These are phyloP conservation scores for Aspergillus sp. DNA, from an alignment of 2,329 filamentous ascomycete species.

Conservation along the genomic window DNA sequence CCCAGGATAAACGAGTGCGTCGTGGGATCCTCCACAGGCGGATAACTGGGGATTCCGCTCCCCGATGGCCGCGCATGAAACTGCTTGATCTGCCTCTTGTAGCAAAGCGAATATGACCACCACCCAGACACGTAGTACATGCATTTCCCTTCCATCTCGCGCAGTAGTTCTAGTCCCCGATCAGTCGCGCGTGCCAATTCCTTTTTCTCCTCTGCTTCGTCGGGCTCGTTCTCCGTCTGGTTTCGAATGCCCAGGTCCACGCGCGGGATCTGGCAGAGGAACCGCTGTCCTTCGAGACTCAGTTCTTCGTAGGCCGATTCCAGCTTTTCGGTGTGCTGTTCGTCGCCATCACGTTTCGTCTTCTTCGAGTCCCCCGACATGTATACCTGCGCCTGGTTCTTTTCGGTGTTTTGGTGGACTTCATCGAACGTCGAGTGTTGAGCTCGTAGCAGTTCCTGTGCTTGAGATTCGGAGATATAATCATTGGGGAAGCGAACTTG, in stretches of 20 bases:
- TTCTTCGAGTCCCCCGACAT: constrained; percentile 19
- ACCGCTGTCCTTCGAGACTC: constrained; percentile 59
- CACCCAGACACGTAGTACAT: constrained; percentile 79
- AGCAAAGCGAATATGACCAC: constrained; percentile 97
- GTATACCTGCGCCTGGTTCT: constrained; percentile 20
- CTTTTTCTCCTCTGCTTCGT: constrained; percentile 63
- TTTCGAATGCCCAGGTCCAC: constrained; percentile 57
- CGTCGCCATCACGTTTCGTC: constrained; percentile 44
- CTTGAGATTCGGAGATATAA: constrained; percentile 63
- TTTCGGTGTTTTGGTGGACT: constrained; percentile 4
- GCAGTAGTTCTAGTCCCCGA: constrained; percentile 71
- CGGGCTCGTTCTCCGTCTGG: constrained; percentile 51
- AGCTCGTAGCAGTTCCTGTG: constrained; percentile 47
- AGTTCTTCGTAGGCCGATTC: constrained; percentile 60
- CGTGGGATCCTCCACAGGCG: constrained; percentile 67
- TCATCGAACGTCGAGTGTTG: constrained; percentile 12
- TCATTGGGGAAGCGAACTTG: constrained; percentile 68
- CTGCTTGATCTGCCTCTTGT: constrained; percentile 77
- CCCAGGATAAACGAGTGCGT: constrained; percentile 73
- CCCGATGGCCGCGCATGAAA: constrained; percentile 74
- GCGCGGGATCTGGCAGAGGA: constrained; percentile 76
- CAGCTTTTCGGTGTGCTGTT: constrained; percentile 1
- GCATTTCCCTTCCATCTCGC: constrained; percentile 68
- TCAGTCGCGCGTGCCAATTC: constrained; percentile 70
- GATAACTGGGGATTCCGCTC: constrained; percentile 57